Evolutionary conservation across 1,284 basidiomycete species (phyloP), one percentile per base, ranked within the genome.

Genomic region (Microbotryum silenes-acaulis): DNA sequence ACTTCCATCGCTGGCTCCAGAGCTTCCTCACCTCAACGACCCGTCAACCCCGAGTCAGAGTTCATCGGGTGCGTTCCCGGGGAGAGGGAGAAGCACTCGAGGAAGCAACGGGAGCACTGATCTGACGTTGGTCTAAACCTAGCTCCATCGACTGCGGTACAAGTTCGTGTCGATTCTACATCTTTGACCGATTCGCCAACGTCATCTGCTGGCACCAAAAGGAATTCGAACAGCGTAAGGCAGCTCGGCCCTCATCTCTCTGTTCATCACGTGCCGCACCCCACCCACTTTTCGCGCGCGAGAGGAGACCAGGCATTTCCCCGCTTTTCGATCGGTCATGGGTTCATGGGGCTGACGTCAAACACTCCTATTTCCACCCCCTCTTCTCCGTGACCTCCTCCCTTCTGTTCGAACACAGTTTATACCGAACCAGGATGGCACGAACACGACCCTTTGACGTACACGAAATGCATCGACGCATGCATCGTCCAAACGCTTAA

Each of bases 381-480:
- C 29, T 20, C 8, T 51, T 23, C 37, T 44, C 54, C 14, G 6
- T 59, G 49, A 49, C 33, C 44, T 49, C 29, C 51, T 46, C 33
- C 16, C 49, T n/a, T 47, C 23, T 33, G 37, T 16, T 42, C 61
- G 37, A 53, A 53, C 47, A 29, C 60, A 62, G 57, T 65, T 45
- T 59, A 69, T 42, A 60, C 55, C 16, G 56, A 65, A 45, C 67
- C 58, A 70, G 89, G 85, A 67, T 97, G 94, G 94, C 94, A 97
- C 75, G 92, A 94, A 69, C 96, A 98, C 75, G 87, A 96, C 73
- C 84, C 91, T 1, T 79, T 82, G 54, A 91, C 93, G 74, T 88
- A 97, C 71, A 83, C 88, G 68, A 78, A 83, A 61, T 82, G 85
- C 62, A 87, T 89, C 66, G 83, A 90, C 59, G 78, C 80, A 60